These are phyloP conservation scores for Cenchrus fungigraminus DNA, from an alignment of 176 grass and related monocot genomes.

Conservation along the genomic window DNA sequence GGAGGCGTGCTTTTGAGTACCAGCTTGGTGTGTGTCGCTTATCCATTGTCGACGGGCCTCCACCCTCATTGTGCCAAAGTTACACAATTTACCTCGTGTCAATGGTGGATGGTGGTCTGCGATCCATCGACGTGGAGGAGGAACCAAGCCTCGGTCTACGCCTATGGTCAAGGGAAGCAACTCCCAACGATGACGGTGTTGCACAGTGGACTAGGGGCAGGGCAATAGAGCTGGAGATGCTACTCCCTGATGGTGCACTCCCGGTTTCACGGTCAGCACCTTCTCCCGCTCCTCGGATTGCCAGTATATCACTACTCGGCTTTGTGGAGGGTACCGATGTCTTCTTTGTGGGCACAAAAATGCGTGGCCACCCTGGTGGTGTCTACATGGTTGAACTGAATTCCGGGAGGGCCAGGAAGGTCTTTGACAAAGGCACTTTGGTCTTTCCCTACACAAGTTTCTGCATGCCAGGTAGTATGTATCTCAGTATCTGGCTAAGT, in stretches of 20 bases:
- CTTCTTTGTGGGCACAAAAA: background rate
- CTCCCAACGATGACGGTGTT: background rate
- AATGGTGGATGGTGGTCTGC: too few relatives aligned
- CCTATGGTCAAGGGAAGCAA: conserved; percentile 1
- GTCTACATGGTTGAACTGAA: background rate
- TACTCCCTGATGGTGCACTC: background rate
- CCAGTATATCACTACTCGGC: background rate
- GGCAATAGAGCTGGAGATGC: background rate
- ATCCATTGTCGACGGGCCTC: background rate
- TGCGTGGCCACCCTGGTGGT: background rate
- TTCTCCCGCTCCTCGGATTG: background rate
- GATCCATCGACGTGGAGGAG: background rate
- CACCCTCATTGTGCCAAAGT: too few relatives aligned
- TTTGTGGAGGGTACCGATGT: background rate
- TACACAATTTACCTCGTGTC: background rate
- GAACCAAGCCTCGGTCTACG: background rate
- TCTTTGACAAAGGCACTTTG: background rate
- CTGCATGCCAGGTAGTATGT: conserved; percentile 19
- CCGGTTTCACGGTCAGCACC: background rate
- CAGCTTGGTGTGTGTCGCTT: background rate
- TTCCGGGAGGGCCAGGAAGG: background rate
- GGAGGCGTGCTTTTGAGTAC: background rate
- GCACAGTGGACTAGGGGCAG: background rate
- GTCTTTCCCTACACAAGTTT: conserved; percentile 1
- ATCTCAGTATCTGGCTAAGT: background rate